These are phyloP conservation scores for Apiosordaria backusii DNA, from an alignment of 495 filamentous ascomycete species.

Conservation along the genomic window DNA sequence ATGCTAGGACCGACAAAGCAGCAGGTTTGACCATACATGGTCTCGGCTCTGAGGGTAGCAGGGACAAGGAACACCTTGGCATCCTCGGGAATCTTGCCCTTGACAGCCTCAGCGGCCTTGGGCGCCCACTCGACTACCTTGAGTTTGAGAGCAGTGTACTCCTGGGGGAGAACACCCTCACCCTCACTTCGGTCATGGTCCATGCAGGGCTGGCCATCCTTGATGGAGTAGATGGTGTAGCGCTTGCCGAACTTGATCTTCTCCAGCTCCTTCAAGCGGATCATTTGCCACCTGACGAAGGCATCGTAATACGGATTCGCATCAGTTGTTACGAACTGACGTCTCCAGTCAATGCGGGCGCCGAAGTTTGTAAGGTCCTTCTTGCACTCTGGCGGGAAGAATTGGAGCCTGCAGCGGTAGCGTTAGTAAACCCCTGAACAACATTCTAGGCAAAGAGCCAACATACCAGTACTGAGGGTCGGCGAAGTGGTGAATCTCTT, in stretches of 20 bases:
- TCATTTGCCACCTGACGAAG: constrained; percentile 98
- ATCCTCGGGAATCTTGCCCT: constrained; percentile 73
- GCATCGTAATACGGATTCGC: constrained; percentile 96
- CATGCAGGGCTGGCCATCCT: constrained; percentile 97
- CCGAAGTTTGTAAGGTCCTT: constrained; percentile 81
- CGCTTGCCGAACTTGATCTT: constrained; percentile 95
- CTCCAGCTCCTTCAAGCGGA: constrained; percentile 76
- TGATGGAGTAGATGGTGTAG: constrained; percentile 93
- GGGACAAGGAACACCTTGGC: constrained; percentile 86
- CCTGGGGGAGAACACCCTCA: constrained; percentile 84
- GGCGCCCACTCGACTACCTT: constrained; percentile 85
- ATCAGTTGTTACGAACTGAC: constrained; percentile 90
- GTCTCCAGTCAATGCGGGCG: constrained; percentile 84
- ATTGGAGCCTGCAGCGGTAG: constrained; percentile 58
- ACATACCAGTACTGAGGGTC: constrained; percentile 73
- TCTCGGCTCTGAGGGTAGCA: constrained; percentile 90
- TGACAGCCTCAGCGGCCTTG: constrained; percentile 61
- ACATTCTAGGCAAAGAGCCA: constrained; percentile 35
- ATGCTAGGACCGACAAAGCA: constrained; percentile 80
- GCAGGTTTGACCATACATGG: constrained; percentile 96
- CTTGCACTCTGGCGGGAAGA: constrained; percentile 80
- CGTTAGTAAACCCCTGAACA: constrained; percentile 36
- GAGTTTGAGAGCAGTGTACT: constrained; percentile 90
- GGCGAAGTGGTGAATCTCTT: constrained; percentile 89
- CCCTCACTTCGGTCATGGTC: constrained; percentile 92